Base-by-base conservation (phyloP, 345 rosid species). In the Garcia nutans region DNA sequence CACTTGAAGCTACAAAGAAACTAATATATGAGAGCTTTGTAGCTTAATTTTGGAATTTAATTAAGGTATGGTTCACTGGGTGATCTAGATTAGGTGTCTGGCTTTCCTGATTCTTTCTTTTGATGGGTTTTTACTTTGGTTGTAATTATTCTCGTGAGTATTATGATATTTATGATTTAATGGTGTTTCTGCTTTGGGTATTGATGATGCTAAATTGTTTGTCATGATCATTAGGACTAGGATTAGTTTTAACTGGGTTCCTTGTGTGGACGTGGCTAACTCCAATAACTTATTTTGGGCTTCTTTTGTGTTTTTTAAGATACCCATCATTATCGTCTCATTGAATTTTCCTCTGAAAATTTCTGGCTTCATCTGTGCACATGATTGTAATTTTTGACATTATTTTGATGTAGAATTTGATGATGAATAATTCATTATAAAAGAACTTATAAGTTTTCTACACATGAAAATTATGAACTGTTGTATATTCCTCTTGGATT, bases 41-140 rank as follows among this genome's bases (percentile, higher is more conserved):
- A 13, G 54, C 54, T 58, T 58, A 58, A 71, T 58, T 71, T 71
- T 57, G 65, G 65, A n/a, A 71, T 41, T 58, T 58, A 37, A 71
- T 33, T 19, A 56, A 57, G 17, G 49, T 5, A 24, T 69, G 60
- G 16, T 50, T 2, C 59, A 7, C 10, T 15, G 23, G 52, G 44
- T 45, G 37, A n/a, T 71, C 8, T n/a, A 42, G 1, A 56, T 71
- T 71, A 56, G 17, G n/a, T 6, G 60, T 56, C 33, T 54, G 16
- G 0, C 57, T 47, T 23, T 47, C 44, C 57, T 49, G 49, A 47
- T 50, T 50, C 42, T 68, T 54, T 49, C 23, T 26, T 55, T 37
- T 37, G 13, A 70, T 70, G 44, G 42, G 61, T 45, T 37, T 56
- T 50, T 68, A 68, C 41, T 71, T 71, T 47, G 8, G 71, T 24